Base-by-base conservation (phyloP, 208 protist species). In the Acanthamoeba castellanii region DNA sequence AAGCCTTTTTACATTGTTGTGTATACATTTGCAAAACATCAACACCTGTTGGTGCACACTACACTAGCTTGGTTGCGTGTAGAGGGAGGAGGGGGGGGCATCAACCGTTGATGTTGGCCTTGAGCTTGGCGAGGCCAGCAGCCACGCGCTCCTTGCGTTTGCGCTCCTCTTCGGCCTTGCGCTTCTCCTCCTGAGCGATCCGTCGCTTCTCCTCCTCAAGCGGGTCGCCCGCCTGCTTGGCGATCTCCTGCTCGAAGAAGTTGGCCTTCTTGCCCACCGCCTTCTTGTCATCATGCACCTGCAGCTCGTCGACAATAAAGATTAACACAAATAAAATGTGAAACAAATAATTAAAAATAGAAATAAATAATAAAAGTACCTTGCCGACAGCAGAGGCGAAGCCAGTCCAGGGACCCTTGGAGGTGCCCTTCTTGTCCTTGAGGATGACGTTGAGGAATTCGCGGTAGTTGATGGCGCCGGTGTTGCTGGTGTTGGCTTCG, bases 241-340 rank as follows among this genome's bases (percentile, higher is more conserved):
- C 72, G 72, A 81, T 81, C 72, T 81, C 72, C 72, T 81, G 72
- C 72, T 81, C 72, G n/a, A 81, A 81, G 72, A 81, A 81, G 72
- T 81, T 81, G 22, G 72, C 72, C 72, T 81, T 81, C 37, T 50
- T 37, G 72, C 72, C 72, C 37, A 50, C 42, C 13, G 30, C 72
- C 72, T 81, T 81, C 37, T 37, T 52, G 72, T 81, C 72, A 8
- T 81, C 72, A 6, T 81, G 72, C 72, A 81, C 72, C 59, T 66
- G 50, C 50, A 42, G 50, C 50, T 55, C 50, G 50, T 55, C 50
- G 50, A 55, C 50, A 55, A 55, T 55, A 20, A 42, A 42, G 37
- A 55, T 55, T 14, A 11, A 9, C 1, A 9, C 37, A 42, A 42
- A 42, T 42, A 42, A 42, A 42, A 42, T 42, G n/a, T n/a, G n/a